Base-by-base conservation (phyloP, 306 rosid species). In the Cucumis hystrix region DNA sequence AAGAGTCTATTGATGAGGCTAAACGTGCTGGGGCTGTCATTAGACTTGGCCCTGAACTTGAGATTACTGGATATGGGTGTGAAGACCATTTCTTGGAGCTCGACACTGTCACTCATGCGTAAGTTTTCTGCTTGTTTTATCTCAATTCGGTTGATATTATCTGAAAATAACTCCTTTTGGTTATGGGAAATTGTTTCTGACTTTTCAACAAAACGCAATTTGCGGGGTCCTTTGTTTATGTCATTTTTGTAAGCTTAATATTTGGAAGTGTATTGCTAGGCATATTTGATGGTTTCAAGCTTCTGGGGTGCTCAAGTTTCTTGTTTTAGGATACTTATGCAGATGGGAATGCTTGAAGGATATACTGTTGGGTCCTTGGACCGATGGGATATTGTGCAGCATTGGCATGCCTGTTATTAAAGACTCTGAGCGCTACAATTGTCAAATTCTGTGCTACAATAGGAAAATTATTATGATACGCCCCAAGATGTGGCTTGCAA, bases 21-120 rank as follows among this genome's bases (percentile, higher is more conserved):
- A 95, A 89, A 80, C 75, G 85, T 65, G 88, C 91, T 47, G 97
- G 96, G 15, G 98, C 98, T 30, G 89, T 79, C 54, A 83, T 95
- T 65, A 70, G 98, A 21, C 97, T 95, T 4, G 97, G 98, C 4
- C 98, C 97, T 4, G 98, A 95, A 89, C 97, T 95, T 25, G 98
- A 95, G 84, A 85, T 95, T 77, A 85, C 97, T 59, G 98, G 98
- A 57, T 95, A 92, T 81, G 97, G 98, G 74, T 95, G 97, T 52
- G 98, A 95, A 84, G 98, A 95, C 75, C 98, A 95, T 79, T 95
- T 95, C 84, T 83, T 95, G 82, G 98, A 95, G 83, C 97, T 94
- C 21, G 98, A 94, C 76, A 94, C 98, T 7, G 76, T 94, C 20
- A 75, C 78, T 76, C 97, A 94, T 45, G 93, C 97, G 96, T 94